Conservation (phyloP, 2,329 filamentous ascomycete species). For the Fusarium armeniacum region DNA sequence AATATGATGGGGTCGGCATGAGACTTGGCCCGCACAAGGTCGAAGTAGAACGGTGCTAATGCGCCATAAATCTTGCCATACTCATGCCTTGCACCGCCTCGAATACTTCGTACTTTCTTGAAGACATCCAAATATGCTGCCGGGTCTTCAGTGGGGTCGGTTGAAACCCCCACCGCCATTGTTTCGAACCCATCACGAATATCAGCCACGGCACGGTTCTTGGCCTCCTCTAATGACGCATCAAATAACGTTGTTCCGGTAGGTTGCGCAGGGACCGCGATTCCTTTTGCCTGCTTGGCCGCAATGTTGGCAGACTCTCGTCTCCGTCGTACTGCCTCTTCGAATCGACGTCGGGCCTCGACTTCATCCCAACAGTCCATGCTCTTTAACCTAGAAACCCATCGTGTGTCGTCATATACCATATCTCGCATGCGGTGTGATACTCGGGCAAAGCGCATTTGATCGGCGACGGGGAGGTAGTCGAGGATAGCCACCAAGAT, state of each 20-base stretch:
- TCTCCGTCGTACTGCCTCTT: slow-evolving; percentile 75
- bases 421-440: slow-evolving; percentile 94
- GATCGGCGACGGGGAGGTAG: slow-evolving; percentile 86
- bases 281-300: slow-evolving; percentile 37
- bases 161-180: slow-evolving; percentile 68
- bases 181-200: slow-evolving; percentile 82
- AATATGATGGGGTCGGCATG: slow-evolving; percentile 89
- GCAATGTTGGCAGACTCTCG: slow-evolving; percentile 65
- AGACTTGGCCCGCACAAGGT: slow-evolving; percentile 78
- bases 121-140: slow-evolving; percentile 77
- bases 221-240: slow-evolving; percentile 75
- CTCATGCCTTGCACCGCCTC: slow-evolving; percentile 88
- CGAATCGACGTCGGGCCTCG: slow-evolving; percentile 85
- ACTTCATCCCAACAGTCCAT: slow-evolving; percentile 95
- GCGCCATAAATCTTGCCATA: slow-evolving; percentile 93
- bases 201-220: slow-evolving; percentile 56
- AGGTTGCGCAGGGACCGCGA: slow-evolving; percentile 35
- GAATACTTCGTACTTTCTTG: slow-evolving; percentile 78
- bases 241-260: slow-evolving; percentile 76
- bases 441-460: slow-evolving; percentile 85
- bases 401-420: slow-evolving; percentile 98
- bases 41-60: slow-evolving; percentile 88
- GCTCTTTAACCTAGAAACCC: slow-evolving; percentile 86
- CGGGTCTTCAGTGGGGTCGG: slow-evolving; percentile 68
- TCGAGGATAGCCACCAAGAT: slow-evolving; percentile 90